Evolutionary conservation across 2,329 filamentous ascomycete species (phyloP), one percentile per base, ranked within the genome.

Genomic region (Nemania abortiva): DNA sequence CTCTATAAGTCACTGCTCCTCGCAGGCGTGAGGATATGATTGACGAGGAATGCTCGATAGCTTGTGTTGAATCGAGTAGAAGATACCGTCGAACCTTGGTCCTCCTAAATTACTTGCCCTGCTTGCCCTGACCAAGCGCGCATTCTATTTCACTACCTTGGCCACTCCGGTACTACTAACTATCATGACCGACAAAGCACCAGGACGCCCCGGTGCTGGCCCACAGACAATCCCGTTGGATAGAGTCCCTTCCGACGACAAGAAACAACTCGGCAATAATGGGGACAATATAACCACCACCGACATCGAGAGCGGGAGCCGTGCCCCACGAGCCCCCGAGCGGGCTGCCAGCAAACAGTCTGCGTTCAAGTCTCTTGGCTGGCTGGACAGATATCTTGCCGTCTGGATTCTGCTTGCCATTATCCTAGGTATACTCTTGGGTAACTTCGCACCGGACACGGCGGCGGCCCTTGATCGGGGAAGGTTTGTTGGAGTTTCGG

Each of bases 391-490:
- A 1, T 89, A 88, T 73, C 85, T 92, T 0, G 89, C 88, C 2
- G 45, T 91, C 29, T 92, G 92, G 92, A 95, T 95, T 68, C 83
- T 95, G 29, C 85, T 95, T 0, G 91, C 92, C 54, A 96, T 96
- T 90, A 84, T 87, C 1, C 80, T 94, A 7, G 92, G 93, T 3
- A 90, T 96, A 52, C 81, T 95, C 0, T 81, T 95, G 0, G 92
- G 91, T 6, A 95, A 95, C 79, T 92, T 94, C 69, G 91, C 92
- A 1, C 86, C 88, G 0, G 83, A 82, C 24, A 88, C 88, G 0
- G 89, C 87, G 0, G 85, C 85, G 0, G 86, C 89, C 0, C 79
- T 96, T 15, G 87, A 95, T 70, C 88, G 85, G 73, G 92, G 92
- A 6, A 87, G 88, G 29, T 94, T 95, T 74, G 91, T 92, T 0